Conservation (phyloP, 2,329 filamentous ascomycete genomes). For the Colletotrichum sp. region DNA sequence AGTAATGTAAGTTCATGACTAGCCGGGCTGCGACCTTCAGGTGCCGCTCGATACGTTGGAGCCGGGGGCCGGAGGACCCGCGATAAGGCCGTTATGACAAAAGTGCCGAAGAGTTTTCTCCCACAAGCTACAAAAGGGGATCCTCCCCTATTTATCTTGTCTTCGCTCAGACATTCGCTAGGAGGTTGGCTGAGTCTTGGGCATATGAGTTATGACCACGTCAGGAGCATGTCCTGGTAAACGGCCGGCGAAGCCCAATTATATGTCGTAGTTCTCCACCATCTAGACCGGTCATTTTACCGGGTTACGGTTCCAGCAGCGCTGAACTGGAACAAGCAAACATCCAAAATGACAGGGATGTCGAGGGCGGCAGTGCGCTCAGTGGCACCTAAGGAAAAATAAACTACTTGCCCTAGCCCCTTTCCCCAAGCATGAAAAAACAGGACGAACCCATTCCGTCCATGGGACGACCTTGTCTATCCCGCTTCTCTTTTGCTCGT, state of each 20-base stretch:
- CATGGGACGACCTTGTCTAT: slow-evolving; percentile 18
- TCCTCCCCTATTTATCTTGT: background rate
- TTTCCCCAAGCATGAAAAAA: background rate
- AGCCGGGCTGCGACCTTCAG: background rate
- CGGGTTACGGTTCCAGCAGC: background rate
- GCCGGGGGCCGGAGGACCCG: background rate
- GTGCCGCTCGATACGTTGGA: background rate
- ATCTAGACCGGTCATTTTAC: background rate
- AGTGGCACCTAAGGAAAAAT: background rate
- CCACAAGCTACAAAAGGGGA: background rate
- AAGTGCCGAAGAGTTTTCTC: background rate
- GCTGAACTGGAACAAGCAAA: background rate
- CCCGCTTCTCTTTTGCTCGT: background rate
- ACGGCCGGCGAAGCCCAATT: background rate
- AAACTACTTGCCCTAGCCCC: slow-evolving; percentile 10
- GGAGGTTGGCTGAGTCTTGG: background rate
- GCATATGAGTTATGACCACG: background rate
- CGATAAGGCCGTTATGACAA: background rate
- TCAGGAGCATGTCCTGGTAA: background rate
- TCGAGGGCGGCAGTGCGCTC: background rate
- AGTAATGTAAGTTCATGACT: slow-evolving; percentile 6
- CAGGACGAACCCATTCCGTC: background rate
- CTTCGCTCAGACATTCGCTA: background rate
- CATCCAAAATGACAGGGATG: background rate
- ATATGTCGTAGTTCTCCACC: background rate